phyloP scores from a whole-genome alignment of 2,329 filamentous ascomycete species.

The Chaetomiaceae sp. region DNA sequence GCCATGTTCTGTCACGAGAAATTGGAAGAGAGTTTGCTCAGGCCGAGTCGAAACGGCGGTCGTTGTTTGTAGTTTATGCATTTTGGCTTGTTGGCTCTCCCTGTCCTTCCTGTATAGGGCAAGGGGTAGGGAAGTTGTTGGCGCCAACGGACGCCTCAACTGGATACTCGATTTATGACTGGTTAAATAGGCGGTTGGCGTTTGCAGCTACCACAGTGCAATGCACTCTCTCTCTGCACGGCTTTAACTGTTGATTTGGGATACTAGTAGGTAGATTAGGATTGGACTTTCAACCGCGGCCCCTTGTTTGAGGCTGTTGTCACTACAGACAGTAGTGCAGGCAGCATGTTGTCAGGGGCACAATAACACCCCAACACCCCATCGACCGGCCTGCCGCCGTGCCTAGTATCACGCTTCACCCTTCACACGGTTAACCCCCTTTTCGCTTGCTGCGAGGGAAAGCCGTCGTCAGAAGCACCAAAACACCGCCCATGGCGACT shows the following conservation, averaged over 20 bases:
- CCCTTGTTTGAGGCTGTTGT: no score
- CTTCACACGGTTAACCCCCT: not conserved
- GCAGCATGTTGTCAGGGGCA: not conserved
- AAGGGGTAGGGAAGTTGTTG: no score
- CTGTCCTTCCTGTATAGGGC: not conserved
- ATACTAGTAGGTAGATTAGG: no score
- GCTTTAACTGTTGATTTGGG: no score
- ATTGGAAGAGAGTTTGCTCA: no score
- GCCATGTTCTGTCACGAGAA: not conserved
- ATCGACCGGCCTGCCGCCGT: not conserved
- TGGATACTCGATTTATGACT: no score
- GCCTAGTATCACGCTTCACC: not conserved
- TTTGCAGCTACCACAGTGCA: no score
- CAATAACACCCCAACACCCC: not conserved
- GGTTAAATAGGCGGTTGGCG: no score
- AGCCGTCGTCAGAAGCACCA: not conserved
- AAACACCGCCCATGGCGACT: not conserved
- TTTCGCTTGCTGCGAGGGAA: not conserved
- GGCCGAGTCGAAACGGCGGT: not conserved
- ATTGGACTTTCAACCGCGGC: no score
- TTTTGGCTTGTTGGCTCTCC: not conserved
- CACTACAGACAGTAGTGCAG: no score
- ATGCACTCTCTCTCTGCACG: no score
- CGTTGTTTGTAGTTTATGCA: not conserved
- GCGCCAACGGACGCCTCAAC: no score